These are phyloP conservation scores for Elongisporangium prolatum DNA, from an alignment of 352 stramenopile species.

Conservation along the genomic window DNA sequence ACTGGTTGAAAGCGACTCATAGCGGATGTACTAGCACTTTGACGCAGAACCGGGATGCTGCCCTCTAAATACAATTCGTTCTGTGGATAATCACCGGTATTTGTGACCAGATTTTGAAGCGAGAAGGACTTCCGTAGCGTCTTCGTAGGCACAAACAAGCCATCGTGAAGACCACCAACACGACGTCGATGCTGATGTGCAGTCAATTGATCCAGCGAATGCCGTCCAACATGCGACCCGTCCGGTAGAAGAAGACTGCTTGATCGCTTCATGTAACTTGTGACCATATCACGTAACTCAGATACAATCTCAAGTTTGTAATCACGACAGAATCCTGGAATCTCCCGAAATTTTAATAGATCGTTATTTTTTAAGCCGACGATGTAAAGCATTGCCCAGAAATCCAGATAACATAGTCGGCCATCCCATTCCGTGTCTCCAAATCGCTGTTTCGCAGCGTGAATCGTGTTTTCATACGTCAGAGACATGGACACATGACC, in stretches of 20 bases:
- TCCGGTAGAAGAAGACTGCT: conserved; percentile 50
- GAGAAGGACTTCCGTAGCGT: conserved; percentile 30
- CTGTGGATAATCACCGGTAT: neutral
- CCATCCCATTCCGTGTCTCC: conserved; percentile 50
- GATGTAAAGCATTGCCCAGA: conserved; percentile 83
- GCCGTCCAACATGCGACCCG: conserved; percentile 47
- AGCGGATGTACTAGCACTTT: conserved; percentile 32
- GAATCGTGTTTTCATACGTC: conserved; percentile 50
- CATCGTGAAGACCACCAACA: conserved; percentile 45
- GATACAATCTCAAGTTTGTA: conserved; percentile 73
- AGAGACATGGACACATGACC: conserved; percentile 18
- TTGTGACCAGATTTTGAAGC: conserved; percentile 34
- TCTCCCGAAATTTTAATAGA: conserved; percentile 60
- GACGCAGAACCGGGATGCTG: conserved; percentile 13
- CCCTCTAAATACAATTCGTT: conserved; percentile 35
- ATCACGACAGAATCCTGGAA: conserved; percentile 65
- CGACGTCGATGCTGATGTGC: conserved; percentile 32
- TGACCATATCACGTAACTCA: conserved; percentile 36
- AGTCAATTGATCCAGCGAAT: conserved; percentile 39
- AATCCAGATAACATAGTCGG: conserved; percentile 73
- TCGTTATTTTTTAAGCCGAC: conserved; percentile 44
- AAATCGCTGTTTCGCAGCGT: conserved; percentile 41
- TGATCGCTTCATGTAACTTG: conserved; percentile 56
- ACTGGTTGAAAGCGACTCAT: conserved; percentile 38
- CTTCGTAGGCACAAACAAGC: conserved; percentile 29